Evolutionary conservation across 441 rosid species (phyloP).

Genomic region (Daphne laureola): DNA sequence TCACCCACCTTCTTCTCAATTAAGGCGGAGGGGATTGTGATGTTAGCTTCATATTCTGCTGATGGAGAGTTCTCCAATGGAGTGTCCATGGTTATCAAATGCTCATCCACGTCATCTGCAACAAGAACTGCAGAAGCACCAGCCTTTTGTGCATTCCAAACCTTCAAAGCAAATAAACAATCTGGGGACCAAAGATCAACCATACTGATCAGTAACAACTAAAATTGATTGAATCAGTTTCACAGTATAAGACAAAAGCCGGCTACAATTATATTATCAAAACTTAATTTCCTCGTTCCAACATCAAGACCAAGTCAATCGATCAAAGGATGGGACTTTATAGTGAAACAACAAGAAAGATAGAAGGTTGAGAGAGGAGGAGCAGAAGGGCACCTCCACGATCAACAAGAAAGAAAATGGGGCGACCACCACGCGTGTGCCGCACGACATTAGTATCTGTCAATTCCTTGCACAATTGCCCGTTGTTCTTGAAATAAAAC

Average conservation of each 20-base stretch:
- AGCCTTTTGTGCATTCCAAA: constrained; percentile 96
- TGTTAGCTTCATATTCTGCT: constrained; percentile 76
- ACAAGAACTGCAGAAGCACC: constrained; percentile 99
- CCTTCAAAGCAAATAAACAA: constrained; percentile 92
- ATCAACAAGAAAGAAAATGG: constrained; percentile 78
- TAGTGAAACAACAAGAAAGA: neutral
- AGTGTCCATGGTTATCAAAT: constrained; percentile 92
- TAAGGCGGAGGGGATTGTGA: constrained; percentile 96
- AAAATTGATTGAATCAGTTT: no score
- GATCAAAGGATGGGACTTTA: constrained; percentile 1
- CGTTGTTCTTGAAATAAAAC: constrained; percentile 68
- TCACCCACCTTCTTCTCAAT: constrained; percentile 75
- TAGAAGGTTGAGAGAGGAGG: neutral
- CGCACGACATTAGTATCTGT: constrained; percentile 62
- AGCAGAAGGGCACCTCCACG: constrained; percentile 65
- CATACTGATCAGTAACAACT: neutral
- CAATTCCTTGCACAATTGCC: constrained; percentile 58
- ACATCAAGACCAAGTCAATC: neutral
- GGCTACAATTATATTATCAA: neutral
- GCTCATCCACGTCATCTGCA: constrained; percentile 74
- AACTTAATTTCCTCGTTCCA: no score
- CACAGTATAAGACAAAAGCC: no score
- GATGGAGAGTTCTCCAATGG: constrained; percentile 72
- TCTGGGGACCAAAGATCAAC: constrained; percentile 34
- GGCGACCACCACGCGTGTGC: constrained; percentile 81